Base-by-base conservation (phyloP, 495 filamentous ascomycete genomes). In the Penicillium alfredii region DNA sequence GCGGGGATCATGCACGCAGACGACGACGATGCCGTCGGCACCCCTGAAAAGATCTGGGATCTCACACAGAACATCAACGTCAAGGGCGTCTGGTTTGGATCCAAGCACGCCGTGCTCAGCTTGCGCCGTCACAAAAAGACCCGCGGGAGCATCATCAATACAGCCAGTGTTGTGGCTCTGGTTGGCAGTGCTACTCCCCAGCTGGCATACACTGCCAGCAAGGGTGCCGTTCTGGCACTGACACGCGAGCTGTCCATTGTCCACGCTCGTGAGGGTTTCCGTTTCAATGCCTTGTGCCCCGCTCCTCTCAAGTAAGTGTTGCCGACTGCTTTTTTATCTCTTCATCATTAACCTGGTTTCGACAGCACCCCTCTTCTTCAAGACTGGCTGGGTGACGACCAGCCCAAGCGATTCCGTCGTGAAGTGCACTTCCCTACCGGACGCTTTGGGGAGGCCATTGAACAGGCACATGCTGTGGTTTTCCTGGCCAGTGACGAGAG, bases 61-160 rank as follows among this genome's bases (percentile, higher is more conserved):
- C 64, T 89, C 38, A 98, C 92, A 5, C 86, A 93, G 38, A 76
- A 73, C 42, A 92, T 97, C 71, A 98, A 98, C 61, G 92, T 96
- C 48, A 98, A 98, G 74, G 92, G 92, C 9, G 92, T 98, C 1
- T 96, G 92, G 92, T 96, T 78, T 60, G 92, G 92, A 0, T 81
- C 76, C 67, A 98, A 96, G 75, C 86, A 98, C 61, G 87, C 90
- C 0, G 80, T 98, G 27, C 63, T 90, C 12, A 76, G 82, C 4
- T 61, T 98, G 47, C 81, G 88, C n/a, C 78, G 75, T 34, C 73
- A 89, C 66, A 72, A 72, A 15, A 98, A 97, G 76, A 72, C 58
- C 8, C 76, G 69, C 26, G 87, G 75, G 10, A 86, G 80, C 44
- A 80, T 98, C 49, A 93, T 98, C 69, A 98, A 98, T 63, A 95